These are phyloP conservation scores for Ogataea ramenticola DNA, from an alignment of 805 yeast genomes.

Conservation along the genomic window DNA sequence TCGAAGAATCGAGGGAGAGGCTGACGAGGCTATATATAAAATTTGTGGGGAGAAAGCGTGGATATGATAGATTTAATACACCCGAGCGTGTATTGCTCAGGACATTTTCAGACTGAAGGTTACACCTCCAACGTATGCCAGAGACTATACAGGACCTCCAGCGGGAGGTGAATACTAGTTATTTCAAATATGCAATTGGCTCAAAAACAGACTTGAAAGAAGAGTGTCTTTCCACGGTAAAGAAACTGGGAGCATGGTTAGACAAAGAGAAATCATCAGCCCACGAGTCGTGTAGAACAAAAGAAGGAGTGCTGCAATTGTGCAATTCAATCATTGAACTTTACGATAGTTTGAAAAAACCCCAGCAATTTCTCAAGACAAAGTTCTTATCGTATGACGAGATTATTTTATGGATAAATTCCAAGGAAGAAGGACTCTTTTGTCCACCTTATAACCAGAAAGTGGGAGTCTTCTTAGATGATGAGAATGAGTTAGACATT, in stretches of 20 bases:
- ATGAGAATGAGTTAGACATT: no score
- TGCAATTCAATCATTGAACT: conserved; percentile 7
- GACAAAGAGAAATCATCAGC: not conserved
- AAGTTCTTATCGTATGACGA: conserved; percentile 5
- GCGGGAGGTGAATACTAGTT: not conserved
- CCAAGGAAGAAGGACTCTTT: conserved; percentile 4
- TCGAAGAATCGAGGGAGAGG: no score
- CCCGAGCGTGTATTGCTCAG: no score
- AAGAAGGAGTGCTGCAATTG: conserved; percentile 2
- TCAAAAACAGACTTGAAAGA: not conserved
- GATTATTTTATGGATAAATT: conserved; percentile 16
- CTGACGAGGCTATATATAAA: no score
- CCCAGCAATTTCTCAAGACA: not conserved
- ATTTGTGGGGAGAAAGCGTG: no score
- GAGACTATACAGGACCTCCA: not conserved
- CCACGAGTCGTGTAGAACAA: no score
- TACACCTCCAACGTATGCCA: not conserved
- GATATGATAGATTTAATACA: no score
- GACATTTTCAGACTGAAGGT: no score
- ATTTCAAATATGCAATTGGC: not conserved
- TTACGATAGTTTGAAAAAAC: conserved; percentile 5
- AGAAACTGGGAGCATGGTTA: not conserved
- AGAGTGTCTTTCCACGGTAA: not conserved
- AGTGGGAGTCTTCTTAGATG: conserved; percentile 2
- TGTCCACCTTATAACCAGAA: conserved; percentile 1